These are phyloP conservation scores for Tolypocladium tropicale DNA, from an alignment of 2,329 filamentous ascomycete genomes.

Conservation along the genomic window DNA sequence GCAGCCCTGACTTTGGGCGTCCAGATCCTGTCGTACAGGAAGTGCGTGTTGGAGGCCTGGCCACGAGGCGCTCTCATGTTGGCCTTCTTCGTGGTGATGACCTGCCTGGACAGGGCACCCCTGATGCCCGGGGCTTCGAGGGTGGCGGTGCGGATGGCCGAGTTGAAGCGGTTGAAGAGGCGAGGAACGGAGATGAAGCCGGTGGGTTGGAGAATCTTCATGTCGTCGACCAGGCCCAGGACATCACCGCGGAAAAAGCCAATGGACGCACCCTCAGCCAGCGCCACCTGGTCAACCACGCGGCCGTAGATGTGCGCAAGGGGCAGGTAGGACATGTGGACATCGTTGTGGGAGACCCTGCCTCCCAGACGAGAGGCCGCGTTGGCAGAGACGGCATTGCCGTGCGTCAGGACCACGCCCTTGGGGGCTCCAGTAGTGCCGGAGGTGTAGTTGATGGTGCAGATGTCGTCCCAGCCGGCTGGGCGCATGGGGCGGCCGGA, in stretches of 20 bases:
- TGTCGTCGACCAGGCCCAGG: slow-evolving; percentile 73
- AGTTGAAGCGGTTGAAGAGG: slow-evolving; percentile 82
- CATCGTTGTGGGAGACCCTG: slow-evolving; percentile 42
- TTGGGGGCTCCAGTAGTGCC: slow-evolving; percentile 78
- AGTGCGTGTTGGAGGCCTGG: slow-evolving; percentile 69
- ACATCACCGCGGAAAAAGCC: slow-evolving; percentile 96
- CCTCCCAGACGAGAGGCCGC: slow-evolving; percentile 47
- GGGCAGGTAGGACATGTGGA: slow-evolving; percentile 78
- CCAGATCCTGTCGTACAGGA: slow-evolving; percentile 81
- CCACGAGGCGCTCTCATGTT: slow-evolving; percentile 61
- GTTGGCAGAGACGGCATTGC: slow-evolving; percentile 66
- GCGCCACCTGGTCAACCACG: slow-evolving; percentile 64
- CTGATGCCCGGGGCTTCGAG: slow-evolving; percentile 69
- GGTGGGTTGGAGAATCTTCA: slow-evolving; percentile 78
- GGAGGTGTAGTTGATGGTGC: slow-evolving; percentile 88
- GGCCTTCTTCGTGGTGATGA: slow-evolving; percentile 71
- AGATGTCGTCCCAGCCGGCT: slow-evolving; percentile 62
- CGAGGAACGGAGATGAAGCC: slow-evolving; percentile 82
- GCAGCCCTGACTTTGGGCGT: slow-evolving; percentile 76
- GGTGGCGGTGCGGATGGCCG: slow-evolving; percentile 69
- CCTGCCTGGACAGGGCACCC: slow-evolving; percentile 69
- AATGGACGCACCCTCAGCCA: slow-evolving; percentile 63
- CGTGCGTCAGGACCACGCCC: slow-evolving; percentile 74
- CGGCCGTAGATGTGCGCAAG: slow-evolving; percentile 91
- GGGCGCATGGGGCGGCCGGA: slow-evolving; percentile 61